Evolutionary conservation across 306 rosid genomes (phyloP), one percentile per base, ranked within the genome.

Genomic region (Albizia julibrissin): DNA sequence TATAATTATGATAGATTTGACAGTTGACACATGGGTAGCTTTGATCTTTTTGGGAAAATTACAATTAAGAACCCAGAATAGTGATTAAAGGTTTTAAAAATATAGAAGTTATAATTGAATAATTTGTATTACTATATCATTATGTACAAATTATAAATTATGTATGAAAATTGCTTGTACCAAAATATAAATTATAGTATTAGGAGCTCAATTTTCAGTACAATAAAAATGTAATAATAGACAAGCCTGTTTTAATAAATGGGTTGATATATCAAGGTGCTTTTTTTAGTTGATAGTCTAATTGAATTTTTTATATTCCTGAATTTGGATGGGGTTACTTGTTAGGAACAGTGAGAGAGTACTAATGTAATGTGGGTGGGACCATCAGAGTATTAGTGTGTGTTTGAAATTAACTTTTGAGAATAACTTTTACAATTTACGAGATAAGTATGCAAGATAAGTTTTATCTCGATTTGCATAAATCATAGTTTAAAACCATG

Each of bases 1-100:
- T 83, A 69, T 72, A 72, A 83, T 84, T 69, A 79, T 72, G 79
- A 27, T 80, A 84, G 74, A 75, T 40, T 76, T 84, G 85, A 89
- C 62, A 56, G 24, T 8, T 56, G 27, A 89, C 88, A 91, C 86
- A 61, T 83, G 85, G 74, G 84, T 74, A 79, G 29, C 85, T 82
- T 40, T 26, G 46, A 22, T 54, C 40, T 43, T 74, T 74, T 79
- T 76, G 0, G 88, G 82, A 22, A 58, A 58, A 8, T n/a, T n/a
- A 22, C 31, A 22, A 58, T 22, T 24, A 22, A 58, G 1, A 58
- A 22, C 31, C 15, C 14, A 22, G 3, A 9, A 56, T 19, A 58
- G 31, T 11, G 24, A 21, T 58, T 22, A 58, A 47, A 47, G 19
- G 5, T 47, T 47, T 47, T 46, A 15, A 50, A 50, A 50, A 16